Base-by-base conservation (phyloP, 495 filamentous ascomycete genomes). In the Neurospora sp. region DNA sequence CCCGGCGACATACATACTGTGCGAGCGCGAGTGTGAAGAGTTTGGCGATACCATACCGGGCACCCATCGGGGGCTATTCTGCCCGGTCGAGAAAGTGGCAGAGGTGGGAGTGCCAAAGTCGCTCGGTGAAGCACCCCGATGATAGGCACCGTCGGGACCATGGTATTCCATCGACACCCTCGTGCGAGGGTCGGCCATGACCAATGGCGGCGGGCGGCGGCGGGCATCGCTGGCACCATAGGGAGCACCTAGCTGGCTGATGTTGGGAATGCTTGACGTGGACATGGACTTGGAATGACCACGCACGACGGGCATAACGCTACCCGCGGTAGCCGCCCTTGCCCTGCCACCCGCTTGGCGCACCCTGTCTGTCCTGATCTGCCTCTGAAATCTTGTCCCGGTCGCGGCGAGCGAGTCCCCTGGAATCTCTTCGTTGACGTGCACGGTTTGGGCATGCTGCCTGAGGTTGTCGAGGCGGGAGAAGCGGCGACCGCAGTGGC, bases 401-500 rank as follows among this genome's bases (percentile, higher is more conserved):
- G 94, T 97, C 49, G 96, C 96, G 8, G 96, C 96, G 12, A 98
- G 87, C 9, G 96, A 98, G 81, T 97, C 93, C 18, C 88, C 89
- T 4, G 96, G 96, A 23, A 98, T 99, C 70, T 97, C 95, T 79
- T 98, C 96, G 82, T 98, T 97, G 60, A 96, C 92, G 79, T 99
- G 96, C 1, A 99, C 96, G 0, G 96, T 99, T 79, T 97, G 96
- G 18, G 96, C 96, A 84, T 99, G 96, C 77, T 99, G 96, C 46
- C 96, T 90, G 42, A 99, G 85, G 77, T 99, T 99, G 81, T 99
- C 96, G 42, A 99, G 88, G 41, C 96, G 90, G n/a, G 96, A 99
- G 81, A 99, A 99, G 77, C 94, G 89, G 46, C 96, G 90, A 4
- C 92, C 92, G 81, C 96, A 99, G 82, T 98, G 96, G 78, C 96